These are phyloP conservation scores for Malassezia obtusa DNA, from an alignment of 1,284 basidiomycete species.

Conservation along the genomic window DNA sequence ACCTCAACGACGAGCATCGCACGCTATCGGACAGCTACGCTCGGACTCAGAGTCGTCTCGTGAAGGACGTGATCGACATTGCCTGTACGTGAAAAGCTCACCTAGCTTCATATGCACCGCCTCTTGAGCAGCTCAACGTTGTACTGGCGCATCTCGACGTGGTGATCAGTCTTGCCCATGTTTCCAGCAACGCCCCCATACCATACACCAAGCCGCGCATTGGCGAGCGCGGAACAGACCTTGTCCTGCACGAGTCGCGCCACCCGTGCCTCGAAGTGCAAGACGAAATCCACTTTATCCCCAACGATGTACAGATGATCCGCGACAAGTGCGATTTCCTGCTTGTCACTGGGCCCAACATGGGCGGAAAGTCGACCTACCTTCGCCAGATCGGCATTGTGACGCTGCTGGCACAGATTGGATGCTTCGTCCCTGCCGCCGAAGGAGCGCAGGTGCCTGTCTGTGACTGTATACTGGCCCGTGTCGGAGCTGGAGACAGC, in stretches of 20 bases:
- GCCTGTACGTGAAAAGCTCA: constrained; percentile 55
- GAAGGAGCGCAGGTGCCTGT: constrained; percentile 69
- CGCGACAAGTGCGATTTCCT: constrained; percentile 70
- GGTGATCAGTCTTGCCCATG: constrained; percentile 75
- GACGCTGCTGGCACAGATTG: constrained; percentile 85
- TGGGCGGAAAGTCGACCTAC: constrained; percentile 36
- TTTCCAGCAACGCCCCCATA: constrained; percentile 73
- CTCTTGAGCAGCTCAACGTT: constrained; percentile 78
- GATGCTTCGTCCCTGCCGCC: constrained; percentile 73
- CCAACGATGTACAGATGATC: constrained; percentile 85
- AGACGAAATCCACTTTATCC: constrained; percentile 87
- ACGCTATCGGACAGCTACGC: constrained; percentile 64
- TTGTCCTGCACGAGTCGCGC: constrained; percentile 50
- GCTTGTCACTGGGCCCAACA: constrained; percentile 61
- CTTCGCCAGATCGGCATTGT: constrained; percentile 70
- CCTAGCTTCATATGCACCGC: constrained; percentile 51
- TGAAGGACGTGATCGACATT: constrained; percentile 85
- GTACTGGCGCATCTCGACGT: constrained; percentile 86
- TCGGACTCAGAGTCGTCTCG: constrained; percentile 68
- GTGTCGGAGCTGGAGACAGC: constrained; percentile 94
- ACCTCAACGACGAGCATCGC: constrained; percentile 64
- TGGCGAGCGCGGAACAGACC: constrained; percentile 24
- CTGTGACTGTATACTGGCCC: constrained; percentile 89
- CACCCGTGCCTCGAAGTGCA: constrained; percentile 96
- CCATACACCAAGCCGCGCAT: constrained; percentile 71